Evolutionary conservation across 305 asterid species (phyloP).

Genomic region (Rubia tinctorum): DNA sequence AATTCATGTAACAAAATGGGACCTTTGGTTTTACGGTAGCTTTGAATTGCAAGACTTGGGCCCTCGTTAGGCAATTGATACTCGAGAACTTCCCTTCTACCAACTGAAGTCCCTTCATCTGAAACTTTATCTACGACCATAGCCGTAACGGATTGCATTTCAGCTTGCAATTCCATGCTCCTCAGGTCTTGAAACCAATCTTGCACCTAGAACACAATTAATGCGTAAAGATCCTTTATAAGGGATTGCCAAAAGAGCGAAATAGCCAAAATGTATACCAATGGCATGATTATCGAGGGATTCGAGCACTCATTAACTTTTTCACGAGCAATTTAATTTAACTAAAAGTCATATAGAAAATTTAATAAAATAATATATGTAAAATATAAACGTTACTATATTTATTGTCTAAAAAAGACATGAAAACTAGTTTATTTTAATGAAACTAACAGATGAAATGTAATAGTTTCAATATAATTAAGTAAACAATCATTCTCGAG

Average conservation of each 20-base stretch:
- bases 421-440: too few relatives aligned
- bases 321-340: too few relatives aligned
- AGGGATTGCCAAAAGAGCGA: slow-evolving; percentile 1
- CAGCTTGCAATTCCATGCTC: slow-evolving; percentile 22
- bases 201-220: slow-evolving; percentile 43
- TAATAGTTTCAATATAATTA: too few relatives aligned
- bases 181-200: slow-evolving; percentile 53
- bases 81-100: too few relatives aligned
- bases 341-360: too few relatives aligned
- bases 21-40: slow-evolving; percentile 23
- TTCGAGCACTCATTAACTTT: too few relatives aligned
- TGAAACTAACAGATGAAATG: too few relatives aligned
- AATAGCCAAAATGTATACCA: slow-evolving; percentile 1
- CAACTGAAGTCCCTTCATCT: neutral
- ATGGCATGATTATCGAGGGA: neutral
- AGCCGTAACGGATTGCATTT: slow-evolving; percentile 20
- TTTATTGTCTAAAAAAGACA: too few relatives aligned
- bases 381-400: too few relatives aligned
- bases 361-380: too few relatives aligned
- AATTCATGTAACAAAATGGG: neutral
- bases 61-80: neutral
- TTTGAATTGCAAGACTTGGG: slow-evolving; percentile 18
- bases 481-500: too few relatives aligned
- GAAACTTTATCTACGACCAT: slow-evolving; percentile 19
- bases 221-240: neutral